Evolutionary conservation across 192 early-diverging fungal species (phyloP), one percentile per base, ranked within the genome.

Genomic region (Backusella macrospora): DNA sequence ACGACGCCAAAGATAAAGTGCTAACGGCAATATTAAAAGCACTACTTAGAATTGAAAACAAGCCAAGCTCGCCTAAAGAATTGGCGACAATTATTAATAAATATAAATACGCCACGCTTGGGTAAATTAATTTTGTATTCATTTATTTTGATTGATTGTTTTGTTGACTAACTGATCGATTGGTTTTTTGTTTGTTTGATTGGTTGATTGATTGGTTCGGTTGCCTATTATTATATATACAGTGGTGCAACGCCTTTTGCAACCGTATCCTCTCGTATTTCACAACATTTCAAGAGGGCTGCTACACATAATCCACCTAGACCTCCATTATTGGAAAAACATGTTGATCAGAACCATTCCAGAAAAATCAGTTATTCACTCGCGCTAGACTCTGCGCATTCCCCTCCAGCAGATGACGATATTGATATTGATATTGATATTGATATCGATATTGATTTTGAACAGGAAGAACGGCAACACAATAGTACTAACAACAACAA

Each of bases 201-300:
- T 46, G 15, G 8, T 49, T 49, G 15, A 4, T 49, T 64, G 4
- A 4, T 49, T 64, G 4, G 5, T 64, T 64, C 34, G 16, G 5
- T 29, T 29, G 21, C 0, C n/a, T 42, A 12, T 42, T 9, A 7
- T 59, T 37, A 44, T n/a, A 45, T 15, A n/a, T 39, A 18, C 70
- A 90, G 93, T 42, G 93, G 93, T 55, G 86, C 89, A 39, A 95
- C 93, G 23, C 92, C 94, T 14, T 93, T 92, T 82, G 93, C 93
- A 3, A 96, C 94, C 7, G 94, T 96, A 9, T 95, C 93, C 7
- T 96, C 93, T 46, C 87, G 93, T 47, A 96, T 96, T 73, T 95
- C 93, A 6, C 93, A 96, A 77, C 93, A 96, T 76, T 96, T 95
- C 68, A 93, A 94, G 71, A 89, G 92, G 47, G 90, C 90, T 23